phyloP scores from a whole-genome alignment of 257 asterid species.

The Solanum corneliomulleri region DNA sequence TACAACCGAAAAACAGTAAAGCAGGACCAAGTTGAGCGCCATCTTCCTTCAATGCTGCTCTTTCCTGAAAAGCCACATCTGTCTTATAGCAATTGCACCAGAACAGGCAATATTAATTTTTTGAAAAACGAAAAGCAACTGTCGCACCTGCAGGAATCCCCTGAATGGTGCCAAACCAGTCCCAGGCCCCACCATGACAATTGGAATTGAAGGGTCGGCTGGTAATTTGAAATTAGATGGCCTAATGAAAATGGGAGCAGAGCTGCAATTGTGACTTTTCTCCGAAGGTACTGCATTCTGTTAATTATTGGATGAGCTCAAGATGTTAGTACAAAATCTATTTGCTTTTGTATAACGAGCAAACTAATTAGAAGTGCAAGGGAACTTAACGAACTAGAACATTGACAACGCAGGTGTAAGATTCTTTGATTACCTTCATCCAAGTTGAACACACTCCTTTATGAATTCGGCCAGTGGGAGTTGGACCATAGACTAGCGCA shows the following conservation, averaged over 20 bases:
- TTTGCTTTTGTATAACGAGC: background rate
- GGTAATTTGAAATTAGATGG: constrained; percentile 67
- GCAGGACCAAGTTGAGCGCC: constrained; percentile 68
- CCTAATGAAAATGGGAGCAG: constrained; percentile 63
- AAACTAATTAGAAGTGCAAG: background rate
- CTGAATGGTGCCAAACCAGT: constrained; percentile 85
- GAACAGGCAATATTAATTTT: background rate
- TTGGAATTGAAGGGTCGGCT: constrained; percentile 48
- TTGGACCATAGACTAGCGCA: constrained; percentile 60
- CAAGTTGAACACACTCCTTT: constrained; percentile 82
- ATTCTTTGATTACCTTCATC: constrained; percentile 51
- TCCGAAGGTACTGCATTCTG: constrained; percentile 58
- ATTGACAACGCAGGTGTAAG: background rate
- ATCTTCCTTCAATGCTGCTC: constrained; percentile 41
- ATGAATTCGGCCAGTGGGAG: constrained; percentile 71
- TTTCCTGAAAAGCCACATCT: constrained; percentile 38
- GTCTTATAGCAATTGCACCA: background rate
- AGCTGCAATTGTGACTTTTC: constrained; percentile 35
- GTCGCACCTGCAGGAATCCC: constrained; percentile 58
- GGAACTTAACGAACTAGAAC: background rate
- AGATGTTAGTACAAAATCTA: background rate
- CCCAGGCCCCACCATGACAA: constrained; percentile 77
- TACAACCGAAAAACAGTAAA: constrained; percentile 56
- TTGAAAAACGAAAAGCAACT: background rate
- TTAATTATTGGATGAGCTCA: constrained; percentile 4